Evolutionary conservation across 345 rosid species (phyloP).

Genomic region (Turritis glabra): DNA sequence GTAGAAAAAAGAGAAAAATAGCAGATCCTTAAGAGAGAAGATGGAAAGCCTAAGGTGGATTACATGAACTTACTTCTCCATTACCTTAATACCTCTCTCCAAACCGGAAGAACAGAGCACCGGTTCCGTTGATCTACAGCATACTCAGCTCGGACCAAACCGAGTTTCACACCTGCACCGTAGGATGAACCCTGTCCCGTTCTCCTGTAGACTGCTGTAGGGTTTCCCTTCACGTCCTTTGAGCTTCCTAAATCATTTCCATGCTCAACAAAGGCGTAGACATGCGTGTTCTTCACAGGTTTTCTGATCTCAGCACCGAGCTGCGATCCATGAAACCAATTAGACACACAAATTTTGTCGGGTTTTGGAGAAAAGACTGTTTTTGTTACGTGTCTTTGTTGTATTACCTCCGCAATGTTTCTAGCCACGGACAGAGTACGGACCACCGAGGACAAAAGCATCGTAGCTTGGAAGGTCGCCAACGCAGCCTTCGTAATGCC

Average conservation of each 20-base stretch:
- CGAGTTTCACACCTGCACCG: constrained; percentile 85
- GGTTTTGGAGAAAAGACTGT: neutral
- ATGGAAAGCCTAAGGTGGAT: constrained; percentile 9
- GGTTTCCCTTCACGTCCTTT: constrained; percentile 96
- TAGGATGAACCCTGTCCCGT: constrained; percentile 93
- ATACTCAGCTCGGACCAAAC: constrained; percentile 90
- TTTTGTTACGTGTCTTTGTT: neutral
- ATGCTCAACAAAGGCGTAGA: constrained; percentile 90
- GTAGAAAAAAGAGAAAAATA: neutral
- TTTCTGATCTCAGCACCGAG: constrained; percentile 91
- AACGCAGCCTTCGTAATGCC: constrained; percentile 98
- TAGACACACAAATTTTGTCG: neutral
- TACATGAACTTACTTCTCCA: constrained; percentile 16
- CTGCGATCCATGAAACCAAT: constrained; percentile 43
- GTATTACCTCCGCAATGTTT: constrained; percentile 79
- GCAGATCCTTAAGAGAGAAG: constrained; percentile 14
- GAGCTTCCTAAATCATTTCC: constrained; percentile 95
- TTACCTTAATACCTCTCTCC: constrained; percentile 84
- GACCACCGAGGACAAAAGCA: constrained; percentile 98
- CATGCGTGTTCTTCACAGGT: constrained; percentile 82
- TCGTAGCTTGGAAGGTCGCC: constrained; percentile 99
- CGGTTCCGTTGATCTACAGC: constrained; percentile 92
- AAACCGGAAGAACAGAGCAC: constrained; percentile 89
- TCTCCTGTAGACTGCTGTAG: constrained; percentile 90
- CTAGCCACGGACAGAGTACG: constrained; percentile 93